Conservation (phyloP, 73 alveolate species). For the Paramecium primaurelia region DNA sequence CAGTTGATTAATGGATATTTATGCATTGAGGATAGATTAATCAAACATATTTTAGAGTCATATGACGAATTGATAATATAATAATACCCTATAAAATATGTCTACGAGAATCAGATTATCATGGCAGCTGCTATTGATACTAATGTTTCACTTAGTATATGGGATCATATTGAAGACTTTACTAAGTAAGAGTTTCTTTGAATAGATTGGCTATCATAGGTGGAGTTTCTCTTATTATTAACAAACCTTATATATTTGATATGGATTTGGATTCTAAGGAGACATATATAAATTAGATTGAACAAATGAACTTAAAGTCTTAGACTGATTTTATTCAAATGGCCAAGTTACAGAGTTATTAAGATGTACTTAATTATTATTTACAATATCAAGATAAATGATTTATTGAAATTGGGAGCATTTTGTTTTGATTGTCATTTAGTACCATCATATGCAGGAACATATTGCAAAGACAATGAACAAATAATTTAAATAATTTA, state of each 20-base stretch:
- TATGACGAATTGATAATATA: neutral
- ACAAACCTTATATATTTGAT: neutral
- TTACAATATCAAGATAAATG: neutral
- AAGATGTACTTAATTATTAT: neutral
- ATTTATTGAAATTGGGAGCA: neutral
- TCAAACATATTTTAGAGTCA: neutral
- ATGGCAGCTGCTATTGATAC: conserved; percentile 22
- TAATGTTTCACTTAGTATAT: neutral
- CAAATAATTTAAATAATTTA: neutral
- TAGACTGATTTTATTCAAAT: neutral
- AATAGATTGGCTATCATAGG: neutral
- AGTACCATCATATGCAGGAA: neutral
- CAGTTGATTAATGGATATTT: neutral
- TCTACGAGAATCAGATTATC: neutral
- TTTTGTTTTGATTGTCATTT: neutral
- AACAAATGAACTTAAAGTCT: neutral
- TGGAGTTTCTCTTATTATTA: neutral
- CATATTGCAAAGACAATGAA: neutral
- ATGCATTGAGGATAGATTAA: neutral
- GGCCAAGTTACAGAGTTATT: neutral
- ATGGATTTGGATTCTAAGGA: neutral
- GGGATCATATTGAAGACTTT: neutral
- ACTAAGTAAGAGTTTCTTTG: neutral
- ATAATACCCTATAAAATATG: neutral
- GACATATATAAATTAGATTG: neutral